Evolutionary conservation across 2,329 filamentous ascomycete genomes (phyloP), one percentile per base, ranked within the genome.

Genomic region (Colletotrichum spinosum): DNA sequence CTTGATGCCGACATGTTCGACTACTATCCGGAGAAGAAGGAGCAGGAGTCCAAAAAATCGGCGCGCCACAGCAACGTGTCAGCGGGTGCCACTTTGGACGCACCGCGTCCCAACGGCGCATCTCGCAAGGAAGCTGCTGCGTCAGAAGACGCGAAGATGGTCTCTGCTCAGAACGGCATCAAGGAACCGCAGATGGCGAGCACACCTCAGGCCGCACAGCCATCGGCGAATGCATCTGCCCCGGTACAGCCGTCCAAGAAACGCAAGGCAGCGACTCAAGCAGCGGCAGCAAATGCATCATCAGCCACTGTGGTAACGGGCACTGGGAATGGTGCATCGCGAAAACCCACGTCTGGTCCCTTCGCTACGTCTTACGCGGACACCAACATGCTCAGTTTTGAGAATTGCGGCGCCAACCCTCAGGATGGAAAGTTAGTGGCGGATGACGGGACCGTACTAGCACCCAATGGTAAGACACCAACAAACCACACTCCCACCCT

Each of bases 361-460:
- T 42, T 68, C 61, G 52, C 64, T 57, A 69, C 68, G 68, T 78
- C 78, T 68, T 81, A 81, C 70, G 83, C 87, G 68, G 89, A 93
- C 73, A 91, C 92, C 56, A 97, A 97, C 77, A 90, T 98, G 89
- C 87, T 97, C 81, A 93, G 88, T 48, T 98, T 98, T 79, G 90
- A 93, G 68, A 88, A 88, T 67, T 88, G 86, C 73, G 87, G 88
- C 63, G 87, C 86, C 54, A 85, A 84, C 63, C 84, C 94, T 63
- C 90, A 91, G 72, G 85, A 94, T 72, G 92, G 92, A 60, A 90
- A 90, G 74, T 85, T 99, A 75, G 86, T 91, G 71, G 93, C 96
- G 67, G 96, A 99, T 76, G 94, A 98, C 80, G 96, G 96, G 70
- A 96, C 93, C 49, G 86, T 90, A 60, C 83, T 97, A 72, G 86